Base-by-base conservation (phyloP, 148 eudicot species). In the Linanthus parryae region DNA sequence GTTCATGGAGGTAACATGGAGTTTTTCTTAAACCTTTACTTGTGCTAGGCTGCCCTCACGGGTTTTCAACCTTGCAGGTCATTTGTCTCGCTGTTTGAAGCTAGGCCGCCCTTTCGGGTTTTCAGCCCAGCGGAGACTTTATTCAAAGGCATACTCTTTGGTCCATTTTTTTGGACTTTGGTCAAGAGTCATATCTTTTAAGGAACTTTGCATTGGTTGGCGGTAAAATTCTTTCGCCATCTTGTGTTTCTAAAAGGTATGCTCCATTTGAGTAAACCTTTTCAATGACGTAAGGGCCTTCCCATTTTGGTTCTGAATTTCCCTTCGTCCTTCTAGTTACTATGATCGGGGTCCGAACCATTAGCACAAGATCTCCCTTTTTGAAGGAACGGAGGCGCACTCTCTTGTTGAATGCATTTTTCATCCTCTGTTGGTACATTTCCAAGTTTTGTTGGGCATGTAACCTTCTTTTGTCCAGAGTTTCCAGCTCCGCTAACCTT, bases 361-460 rank as follows among this genome's bases (percentile, higher is more conserved):
- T 45, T 15, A 49, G 13, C n/a, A 49, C 23, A 5, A 49, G 8
- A 4, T 30, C 24, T 4, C 54, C 35, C 30, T 49, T 49, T n/a
- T 49, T 49, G 13, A 49, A 49, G 9, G 24, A 29, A 14, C n/a
- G 38, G 0, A 51, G 39, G n/a, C n/a, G 11, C 3, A 34, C 24
- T 9, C n/a, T 4, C 20, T 31, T 31, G 19, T 18, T 50, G 24
- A 29, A 51, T 9, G 55, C 55, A 33, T 51, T 51, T 3, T 6
- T 26, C 38, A 51, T 33, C 12, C 55, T 51, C 1, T 33, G 24
- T 51, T 51, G 38, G n/a, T 51, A 33, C 3, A 30, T 31, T 27
- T 48, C 53, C 22, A 48, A 48, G 5, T 26, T 48, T 29, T 48
- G 53, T 15, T 48, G 24, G 12, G 53, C 55, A 29, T 33, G 28